These are phyloP conservation scores for Acanthamoeba polyphaga DNA, from an alignment of 208 protist genomes.

Conservation along the genomic window DNA sequence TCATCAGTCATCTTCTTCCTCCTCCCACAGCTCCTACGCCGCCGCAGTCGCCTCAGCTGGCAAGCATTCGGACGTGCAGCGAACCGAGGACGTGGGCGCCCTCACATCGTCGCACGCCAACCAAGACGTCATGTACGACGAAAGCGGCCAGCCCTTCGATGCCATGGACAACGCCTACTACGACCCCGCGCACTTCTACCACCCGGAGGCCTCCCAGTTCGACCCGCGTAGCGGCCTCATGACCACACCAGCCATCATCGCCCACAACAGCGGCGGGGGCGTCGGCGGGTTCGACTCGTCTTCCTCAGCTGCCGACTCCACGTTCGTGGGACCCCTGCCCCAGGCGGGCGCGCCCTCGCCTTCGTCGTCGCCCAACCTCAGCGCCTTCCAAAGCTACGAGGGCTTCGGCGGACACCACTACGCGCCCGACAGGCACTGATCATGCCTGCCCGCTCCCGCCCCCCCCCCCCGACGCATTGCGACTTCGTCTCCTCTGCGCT, in stretches of 20 bases:
- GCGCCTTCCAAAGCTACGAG: constrained; percentile 60
- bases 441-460: no score
- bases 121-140: constrained; percentile 57
- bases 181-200: neutral
- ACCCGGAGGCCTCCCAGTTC: neutral
- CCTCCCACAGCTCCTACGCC: neutral
- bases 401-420: neutral
- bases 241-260: neutral
- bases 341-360: neutral
- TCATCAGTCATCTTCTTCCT: no score
- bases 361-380: constrained; percentile 3
- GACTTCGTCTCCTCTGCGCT: neutral
- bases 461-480: no score
- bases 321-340: neutral
- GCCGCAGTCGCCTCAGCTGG: neutral
- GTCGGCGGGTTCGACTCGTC: neutral
- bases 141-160: constrained; percentile 17
- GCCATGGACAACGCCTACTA: neutral
- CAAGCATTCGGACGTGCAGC: neutral
- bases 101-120: neutral
- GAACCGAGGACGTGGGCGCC: neutral
- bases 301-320: neutral
- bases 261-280: neutral
- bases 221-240: constrained; percentile 24
- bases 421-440: neutral